Conservation (phyloP, 1,284 basidiomycete species). For the Flammula alnicola region DNA sequence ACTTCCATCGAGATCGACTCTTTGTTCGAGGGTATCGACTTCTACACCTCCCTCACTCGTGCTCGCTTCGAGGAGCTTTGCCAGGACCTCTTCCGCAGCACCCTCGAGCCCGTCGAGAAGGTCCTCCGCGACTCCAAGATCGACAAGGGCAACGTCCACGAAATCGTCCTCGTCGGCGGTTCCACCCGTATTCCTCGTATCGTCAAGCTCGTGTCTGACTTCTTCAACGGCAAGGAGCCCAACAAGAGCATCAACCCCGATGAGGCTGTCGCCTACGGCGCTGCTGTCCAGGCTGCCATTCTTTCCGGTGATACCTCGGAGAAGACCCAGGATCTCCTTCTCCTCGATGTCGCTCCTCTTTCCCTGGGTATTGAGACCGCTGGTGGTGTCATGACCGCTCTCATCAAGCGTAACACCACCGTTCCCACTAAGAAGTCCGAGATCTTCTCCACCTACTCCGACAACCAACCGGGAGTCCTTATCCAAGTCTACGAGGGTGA, state of each 20-base stretch:
- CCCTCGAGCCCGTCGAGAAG: slow-evolving; percentile 97
- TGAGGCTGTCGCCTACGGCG: background rate
- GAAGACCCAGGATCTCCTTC: too few species aligned
- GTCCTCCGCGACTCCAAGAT: slow-evolving; percentile 97
- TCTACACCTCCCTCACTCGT: slow-evolving; percentile 97
- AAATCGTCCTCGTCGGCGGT: slow-evolving; percentile 96
- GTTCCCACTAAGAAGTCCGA: too few species aligned
- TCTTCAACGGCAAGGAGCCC: slow-evolving; percentile 86
- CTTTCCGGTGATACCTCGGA: too few species aligned
- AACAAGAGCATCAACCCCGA: slow-evolving; percentile 99
- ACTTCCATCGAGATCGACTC: slow-evolving; percentile 98
- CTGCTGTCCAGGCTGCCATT: too few species aligned
- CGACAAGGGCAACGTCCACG: slow-evolving; percentile 92
- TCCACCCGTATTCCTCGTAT: slow-evolving; percentile 98
- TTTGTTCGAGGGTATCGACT: slow-evolving; percentile 95
- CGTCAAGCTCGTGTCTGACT: slow-evolving; percentile 96
- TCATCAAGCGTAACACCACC: too few species aligned
- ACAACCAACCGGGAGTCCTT: too few species aligned
- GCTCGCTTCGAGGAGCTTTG: slow-evolving; percentile 98
- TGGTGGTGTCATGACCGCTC: too few species aligned
- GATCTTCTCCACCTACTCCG: too few species aligned
- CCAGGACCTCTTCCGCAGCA: slow-evolving; percentile 94
- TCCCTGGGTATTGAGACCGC: too few species aligned
- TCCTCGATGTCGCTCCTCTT: too few species aligned
- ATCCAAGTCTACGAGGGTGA: too few species aligned